Conservation (phyloP, 2,329 filamentous ascomycete genomes). For the Talaromyces atroroseus region DNA sequence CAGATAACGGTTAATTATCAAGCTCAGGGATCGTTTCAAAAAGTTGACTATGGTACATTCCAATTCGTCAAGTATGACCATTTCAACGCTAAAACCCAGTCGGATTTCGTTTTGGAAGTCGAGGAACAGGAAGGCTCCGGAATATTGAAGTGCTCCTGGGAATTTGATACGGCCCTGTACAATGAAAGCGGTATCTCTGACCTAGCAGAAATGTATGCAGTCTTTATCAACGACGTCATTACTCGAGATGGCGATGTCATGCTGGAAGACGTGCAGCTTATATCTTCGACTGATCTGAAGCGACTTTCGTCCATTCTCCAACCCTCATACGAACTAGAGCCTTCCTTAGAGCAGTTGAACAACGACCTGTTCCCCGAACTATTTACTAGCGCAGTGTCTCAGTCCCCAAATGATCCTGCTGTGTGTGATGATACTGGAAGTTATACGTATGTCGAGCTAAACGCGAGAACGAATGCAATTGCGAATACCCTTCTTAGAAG, state of each 20-base stretch:
- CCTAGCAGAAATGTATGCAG: not conserved
- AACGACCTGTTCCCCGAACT: not conserved
- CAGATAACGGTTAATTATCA: constrained; percentile 4
- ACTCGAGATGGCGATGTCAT: not conserved
- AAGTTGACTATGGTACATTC: constrained; percentile 4
- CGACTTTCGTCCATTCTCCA: not conserved
- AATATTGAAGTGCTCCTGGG: not conserved
- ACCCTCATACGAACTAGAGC: not conserved
- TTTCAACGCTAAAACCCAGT: constrained; percentile 1
- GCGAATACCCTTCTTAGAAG: not conserved
- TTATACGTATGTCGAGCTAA: not conserved
- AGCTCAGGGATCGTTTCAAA: not conserved
- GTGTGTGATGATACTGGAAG: not conserved
- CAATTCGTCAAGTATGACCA: not conserved
- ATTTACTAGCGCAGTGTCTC: not conserved
- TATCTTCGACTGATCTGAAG: not conserved
- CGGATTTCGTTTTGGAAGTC: constrained; percentile 1
- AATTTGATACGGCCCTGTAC: constrained; percentile 4
- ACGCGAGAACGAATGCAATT: not conserved
- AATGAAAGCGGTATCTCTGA: not conserved
- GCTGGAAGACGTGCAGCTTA: not conserved
- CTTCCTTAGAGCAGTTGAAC: not conserved
- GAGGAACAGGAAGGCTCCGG: not conserved
- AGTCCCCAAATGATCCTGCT: not conserved
- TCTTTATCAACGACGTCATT: constrained; percentile 4